Percentiles rank a stretch among this genome's conserved stretches.
Conservation (phyloP, 305 asterid species). For the Ruellia speciosa region DNA sequence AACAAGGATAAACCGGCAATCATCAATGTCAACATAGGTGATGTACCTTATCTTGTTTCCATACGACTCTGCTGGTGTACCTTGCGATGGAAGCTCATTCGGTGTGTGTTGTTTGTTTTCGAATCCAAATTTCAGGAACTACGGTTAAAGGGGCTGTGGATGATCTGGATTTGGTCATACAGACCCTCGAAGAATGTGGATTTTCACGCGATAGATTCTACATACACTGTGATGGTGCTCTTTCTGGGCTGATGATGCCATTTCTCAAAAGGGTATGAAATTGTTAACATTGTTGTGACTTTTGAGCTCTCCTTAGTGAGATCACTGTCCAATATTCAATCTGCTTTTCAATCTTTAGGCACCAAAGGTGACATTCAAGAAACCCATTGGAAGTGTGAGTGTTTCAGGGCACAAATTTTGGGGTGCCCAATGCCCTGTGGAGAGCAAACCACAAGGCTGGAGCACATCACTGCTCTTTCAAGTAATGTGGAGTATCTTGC, state of each 20-base stretch:
- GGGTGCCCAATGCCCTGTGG: conserved; percentile 98
- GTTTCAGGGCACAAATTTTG: conserved; percentile 89
- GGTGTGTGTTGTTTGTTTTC: too few species aligned
- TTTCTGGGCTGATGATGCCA: conserved; percentile 95
- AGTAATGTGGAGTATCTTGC: conserved; percentile 87
- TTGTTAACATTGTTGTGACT: background rate
- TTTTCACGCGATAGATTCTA: conserved; percentile 72
- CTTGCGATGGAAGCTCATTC: too few species aligned
- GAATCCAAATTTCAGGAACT: conserved; percentile 70
- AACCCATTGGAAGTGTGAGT: conserved; percentile 90
- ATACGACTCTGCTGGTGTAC: too few species aligned
- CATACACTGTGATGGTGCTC: conserved; percentile 90
- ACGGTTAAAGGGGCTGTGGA: conserved; percentile 96
- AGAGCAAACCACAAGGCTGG: conserved; percentile 61
- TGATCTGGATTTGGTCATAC: conserved; percentile 85
- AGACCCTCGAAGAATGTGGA: conserved; percentile 73
- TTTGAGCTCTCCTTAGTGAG: too few species aligned
- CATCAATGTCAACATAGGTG: conserved; percentile 87
- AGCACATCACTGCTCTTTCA: conserved; percentile 59
- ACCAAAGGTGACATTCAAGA: conserved; percentile 77
- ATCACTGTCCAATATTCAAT: background rate
- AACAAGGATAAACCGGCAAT: conserved; percentile 85
- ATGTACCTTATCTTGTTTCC: background rate
- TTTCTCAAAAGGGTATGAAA: conserved; percentile 61
- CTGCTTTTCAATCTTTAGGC: conserved; percentile 40